These are phyloP conservation scores for Blastobotrys terrestris DNA, from an alignment of 805 yeast species.

Conservation along the genomic window DNA sequence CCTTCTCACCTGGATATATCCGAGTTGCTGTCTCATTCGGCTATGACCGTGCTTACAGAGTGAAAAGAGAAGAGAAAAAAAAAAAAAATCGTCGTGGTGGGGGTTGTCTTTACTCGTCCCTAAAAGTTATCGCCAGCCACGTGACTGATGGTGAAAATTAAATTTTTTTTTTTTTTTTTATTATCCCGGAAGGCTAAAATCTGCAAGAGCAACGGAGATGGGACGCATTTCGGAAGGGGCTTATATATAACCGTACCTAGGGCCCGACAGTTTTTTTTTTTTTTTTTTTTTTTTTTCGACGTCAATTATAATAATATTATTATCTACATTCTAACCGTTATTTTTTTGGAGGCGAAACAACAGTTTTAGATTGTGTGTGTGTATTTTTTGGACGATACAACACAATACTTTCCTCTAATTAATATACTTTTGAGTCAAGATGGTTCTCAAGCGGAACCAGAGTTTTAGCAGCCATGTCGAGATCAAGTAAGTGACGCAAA, in stretches of 20 bases:
- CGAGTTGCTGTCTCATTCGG: background rate
- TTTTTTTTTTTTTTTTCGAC: background rate
- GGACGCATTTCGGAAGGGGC: background rate
- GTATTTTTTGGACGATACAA: background rate
- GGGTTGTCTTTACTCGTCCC: background rate
- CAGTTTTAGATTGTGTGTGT: too few species aligned
- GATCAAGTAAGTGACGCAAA: conserved; percentile 31
- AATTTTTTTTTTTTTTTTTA: too few species aligned
- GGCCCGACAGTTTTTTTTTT: background rate
- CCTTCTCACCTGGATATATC: background rate
- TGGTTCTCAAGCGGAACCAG: conserved; percentile 23
- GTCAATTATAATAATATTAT: background rate
- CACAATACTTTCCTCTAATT: too few species aligned
- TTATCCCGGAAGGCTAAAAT: background rate
- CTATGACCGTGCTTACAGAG: background rate
- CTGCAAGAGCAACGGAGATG: background rate
- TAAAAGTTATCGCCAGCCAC: background rate
- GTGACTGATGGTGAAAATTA: background rate
- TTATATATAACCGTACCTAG: background rate
- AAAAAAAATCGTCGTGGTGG: background rate
- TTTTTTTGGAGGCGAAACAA: too few species aligned
- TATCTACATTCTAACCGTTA: conserved; percentile 1
- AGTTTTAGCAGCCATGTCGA: conserved; percentile 39
- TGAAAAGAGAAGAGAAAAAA: too few species aligned
- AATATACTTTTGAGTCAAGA: conserved; percentile 12